A percentile compares a stretch with the other conserved stretches of the same genome.
These are phyloP conservation scores for Scutellaria galericulata DNA, from an alignment of 257 asterid genomes.

Conservation along the genomic window DNA sequence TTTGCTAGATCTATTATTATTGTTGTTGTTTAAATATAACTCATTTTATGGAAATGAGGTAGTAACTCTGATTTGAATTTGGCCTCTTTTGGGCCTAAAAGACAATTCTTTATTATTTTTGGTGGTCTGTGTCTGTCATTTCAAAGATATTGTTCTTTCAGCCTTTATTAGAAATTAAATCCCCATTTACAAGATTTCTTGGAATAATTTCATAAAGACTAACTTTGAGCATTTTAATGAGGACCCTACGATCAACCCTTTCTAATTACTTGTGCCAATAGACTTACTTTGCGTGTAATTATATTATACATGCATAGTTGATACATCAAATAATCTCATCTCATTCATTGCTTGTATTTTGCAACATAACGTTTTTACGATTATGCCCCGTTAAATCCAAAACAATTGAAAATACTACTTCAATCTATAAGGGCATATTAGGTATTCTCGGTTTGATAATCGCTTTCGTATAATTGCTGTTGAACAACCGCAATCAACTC, in stretches of 20 bases:
- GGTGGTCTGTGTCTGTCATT: constrained; percentile 11
- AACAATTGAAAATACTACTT: neutral
- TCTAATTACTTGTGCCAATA: constrained; percentile 25
- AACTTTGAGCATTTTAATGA: neutral
- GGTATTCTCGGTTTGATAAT: neutral
- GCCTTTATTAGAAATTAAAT: no score
- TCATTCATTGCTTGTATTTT: constrained; percentile 2
- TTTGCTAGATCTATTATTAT: no score
- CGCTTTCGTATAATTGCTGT: constrained; percentile 24
- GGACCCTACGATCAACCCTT: neutral
- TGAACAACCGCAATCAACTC: constrained; percentile 37
- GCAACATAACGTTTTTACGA: neutral
- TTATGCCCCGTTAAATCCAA: neutral
- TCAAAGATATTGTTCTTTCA: neutral
- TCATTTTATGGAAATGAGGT: no score
- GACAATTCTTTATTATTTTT: neutral
- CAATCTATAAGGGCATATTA: neutral
- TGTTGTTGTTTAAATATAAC: no score
- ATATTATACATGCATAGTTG: neutral
- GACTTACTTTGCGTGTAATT: constrained; percentile 36
- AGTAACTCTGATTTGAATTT: neutral
- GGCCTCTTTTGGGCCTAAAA: neutral
- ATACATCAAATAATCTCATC: neutral
- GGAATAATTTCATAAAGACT: no score
- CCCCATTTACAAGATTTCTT: no score